Evolutionary conservation across 139 green algal species (phyloP), one percentile per base, ranked within the genome.

Genomic region (Limnomonas spitsbergensis): DNA sequence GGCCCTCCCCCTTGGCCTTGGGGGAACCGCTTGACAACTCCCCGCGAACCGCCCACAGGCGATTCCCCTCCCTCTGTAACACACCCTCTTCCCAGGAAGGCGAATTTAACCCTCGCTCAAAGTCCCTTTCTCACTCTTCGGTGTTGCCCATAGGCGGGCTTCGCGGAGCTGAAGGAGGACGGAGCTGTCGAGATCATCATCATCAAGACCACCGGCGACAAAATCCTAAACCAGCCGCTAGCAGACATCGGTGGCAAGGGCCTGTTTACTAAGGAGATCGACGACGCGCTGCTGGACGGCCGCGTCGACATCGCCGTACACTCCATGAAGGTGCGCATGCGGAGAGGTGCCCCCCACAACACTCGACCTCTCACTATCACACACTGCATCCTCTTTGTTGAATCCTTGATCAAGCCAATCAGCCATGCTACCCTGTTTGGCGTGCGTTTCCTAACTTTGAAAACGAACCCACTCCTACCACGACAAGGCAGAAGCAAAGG

Each of bases 121-220:
- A 29, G 47, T 61, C 47, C 20, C 20, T 29, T 61, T 29, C 47
- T 61, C 14, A 29, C 14, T 61, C 47, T 61, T 20, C 20, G 47
- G 20, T 61, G 20, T 20, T 61, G 14, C 47, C 47, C 68, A 32
- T 83, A 97, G 91, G 75, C 83, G 2, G 78, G 67, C 31, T 97
- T 97, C 83, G 90, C 94, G 1, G 90, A 98, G 80, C 91, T 99
- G 1, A 61, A 69, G 0, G 92, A 98, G 77, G 95, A 99, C 26
- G 95, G 93, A 35, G 94, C 93, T n/a, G 76, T 99, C 52, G 96
- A 99, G 82, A 99, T 99, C 61, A 82, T 90, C 29, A 98, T 99
- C 90, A 99, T 99, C 87, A 99, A 99, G 85, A 99, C 96, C 38
- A 99, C 96, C 1, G 96, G 96, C n/a, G 96, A 99, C 89, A 99